Percentiles rank a stretch among this genome's conserved stretches.
Evolutionary conservation across 2,329 filamentous ascomycete genomes (phyloP).

Genomic region (Nemania serpens): DNA sequence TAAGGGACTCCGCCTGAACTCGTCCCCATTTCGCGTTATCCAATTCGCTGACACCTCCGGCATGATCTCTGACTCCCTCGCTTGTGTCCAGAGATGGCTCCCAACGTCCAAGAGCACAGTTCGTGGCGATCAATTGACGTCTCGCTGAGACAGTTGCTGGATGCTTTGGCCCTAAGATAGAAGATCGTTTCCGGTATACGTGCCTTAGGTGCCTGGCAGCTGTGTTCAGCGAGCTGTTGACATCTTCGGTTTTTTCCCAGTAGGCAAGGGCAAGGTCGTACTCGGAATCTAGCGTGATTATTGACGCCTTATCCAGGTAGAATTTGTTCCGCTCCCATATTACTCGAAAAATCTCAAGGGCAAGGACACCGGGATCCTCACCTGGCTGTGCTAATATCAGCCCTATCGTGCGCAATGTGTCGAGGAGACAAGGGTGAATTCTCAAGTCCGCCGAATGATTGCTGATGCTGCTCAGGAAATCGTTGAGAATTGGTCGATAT

Average conservation of each 20-base stretch:
- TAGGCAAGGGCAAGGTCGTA: not conserved
- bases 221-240: not conserved
- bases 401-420: not conserved
- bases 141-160: not conserved
- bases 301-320: not conserved
- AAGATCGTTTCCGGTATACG: not conserved
- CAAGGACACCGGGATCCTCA: not conserved
- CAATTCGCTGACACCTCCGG: not conserved
- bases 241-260: not conserved
- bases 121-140: not conserved
- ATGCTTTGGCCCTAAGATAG: not conserved
- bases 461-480: not conserved
- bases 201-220: not conserved
- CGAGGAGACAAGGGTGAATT: not conserved
- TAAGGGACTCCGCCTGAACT: not conserved
- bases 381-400: not conserved
- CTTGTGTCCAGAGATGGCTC: not conserved
- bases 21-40: not conserved
- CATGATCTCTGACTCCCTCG: not conserved
- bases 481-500: not conserved
- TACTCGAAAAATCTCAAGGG: not conserved
- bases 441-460: not conserved
- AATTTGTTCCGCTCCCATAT: not conserved
- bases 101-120: not conserved
- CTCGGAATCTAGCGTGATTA: not conserved